Conservation (phyloP, 2,329 filamentous ascomycete species). For the Aspergillus arachidicola region DNA sequence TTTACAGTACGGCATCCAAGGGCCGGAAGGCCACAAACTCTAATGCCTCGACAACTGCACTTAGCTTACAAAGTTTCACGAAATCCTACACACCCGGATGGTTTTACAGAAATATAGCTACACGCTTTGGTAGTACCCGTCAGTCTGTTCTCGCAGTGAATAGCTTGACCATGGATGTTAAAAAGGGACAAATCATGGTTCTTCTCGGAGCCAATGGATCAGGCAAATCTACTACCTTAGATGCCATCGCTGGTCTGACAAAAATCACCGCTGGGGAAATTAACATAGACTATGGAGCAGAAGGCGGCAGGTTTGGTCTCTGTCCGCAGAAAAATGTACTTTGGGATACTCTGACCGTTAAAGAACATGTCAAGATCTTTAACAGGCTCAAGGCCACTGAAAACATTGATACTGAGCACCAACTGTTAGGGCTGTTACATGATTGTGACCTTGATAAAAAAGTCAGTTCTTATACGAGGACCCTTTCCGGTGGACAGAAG, state of each 20-base stretch:
- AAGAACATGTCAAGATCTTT: slow-evolving; percentile 83
- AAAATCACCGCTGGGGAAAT: slow-evolving; percentile 76
- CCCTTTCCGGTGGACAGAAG: slow-evolving; percentile 88
- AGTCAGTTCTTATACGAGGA: slow-evolving; percentile 69
- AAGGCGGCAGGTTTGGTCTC: slow-evolving; percentile 77
- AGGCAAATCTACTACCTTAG: slow-evolving; percentile 86
- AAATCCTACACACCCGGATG: slow-evolving; percentile 75
- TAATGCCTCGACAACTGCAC: slow-evolving; percentile 55
- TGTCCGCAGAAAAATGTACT: slow-evolving; percentile 94
- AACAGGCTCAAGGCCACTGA: slow-evolving; percentile 74
- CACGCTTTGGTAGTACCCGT: slow-evolving; percentile 53
- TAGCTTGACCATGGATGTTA: slow-evolving; percentile 69
- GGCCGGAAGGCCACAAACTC: slow-evolving; percentile 50
- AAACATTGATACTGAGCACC: slow-evolving; percentile 57
- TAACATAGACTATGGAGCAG: slow-evolving; percentile 75
- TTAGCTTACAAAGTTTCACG: slow-evolving; percentile 72
- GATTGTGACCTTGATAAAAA: slow-evolving; percentile 78
- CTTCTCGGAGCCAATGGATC: slow-evolving; percentile 87
- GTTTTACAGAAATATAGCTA: slow-evolving; percentile 54
- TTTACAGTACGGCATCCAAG: slow-evolving; percentile 74
- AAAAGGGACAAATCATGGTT: slow-evolving; percentile 80
- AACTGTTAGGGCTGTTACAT: slow-evolving; percentile 65
- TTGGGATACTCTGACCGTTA: slow-evolving; percentile 85
- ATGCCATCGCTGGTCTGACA: slow-evolving; percentile 82
- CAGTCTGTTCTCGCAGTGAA: slow-evolving; percentile 79